Evolutionary conservation across 139 green algal genomes (phyloP).

Genomic region (Chlorokybus atmophyticus): DNA sequence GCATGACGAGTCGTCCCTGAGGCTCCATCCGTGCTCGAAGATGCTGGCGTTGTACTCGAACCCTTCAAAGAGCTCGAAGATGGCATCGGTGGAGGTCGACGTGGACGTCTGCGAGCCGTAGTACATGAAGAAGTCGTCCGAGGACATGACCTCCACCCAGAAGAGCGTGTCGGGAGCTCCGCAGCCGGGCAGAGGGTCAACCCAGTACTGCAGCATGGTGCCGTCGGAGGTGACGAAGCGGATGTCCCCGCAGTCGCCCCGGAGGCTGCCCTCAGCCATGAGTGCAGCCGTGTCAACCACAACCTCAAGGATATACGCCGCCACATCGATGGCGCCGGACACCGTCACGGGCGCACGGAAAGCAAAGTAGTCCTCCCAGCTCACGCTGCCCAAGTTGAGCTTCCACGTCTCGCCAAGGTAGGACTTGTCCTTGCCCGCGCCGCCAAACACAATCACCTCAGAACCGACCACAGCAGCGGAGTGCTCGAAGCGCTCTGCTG

Average conservation of each 20-base stretch:
- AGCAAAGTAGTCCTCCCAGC: not conserved
- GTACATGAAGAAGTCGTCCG: slow-evolving; percentile 13
- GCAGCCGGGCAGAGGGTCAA: slow-evolving; percentile 12
- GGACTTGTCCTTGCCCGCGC: slow-evolving; percentile 11
- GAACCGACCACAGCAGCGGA: slow-evolving; percentile 1
- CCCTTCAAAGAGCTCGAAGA: slow-evolving; percentile 23
- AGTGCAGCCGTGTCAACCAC: slow-evolving; percentile 3
- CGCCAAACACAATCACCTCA: slow-evolving; percentile 21
- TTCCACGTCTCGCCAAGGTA: slow-evolving; percentile 24
- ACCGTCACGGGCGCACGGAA: slow-evolving; percentile 8
- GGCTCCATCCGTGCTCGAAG: not conserved
- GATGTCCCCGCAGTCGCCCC: slow-evolving; percentile 12
- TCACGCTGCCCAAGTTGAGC: not conserved
- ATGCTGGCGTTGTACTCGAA: slow-evolving; percentile 12
- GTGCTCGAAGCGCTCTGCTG: slow-evolving; percentile 19
- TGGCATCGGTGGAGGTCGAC: not conserved
- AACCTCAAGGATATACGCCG: slow-evolving; percentile 6
- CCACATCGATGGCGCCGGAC: not conserved
- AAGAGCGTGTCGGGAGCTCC: slow-evolving; percentile 5
- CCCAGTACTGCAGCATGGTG: slow-evolving; percentile 5
- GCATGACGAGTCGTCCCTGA: slow-evolving; percentile 13
- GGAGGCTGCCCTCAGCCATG: slow-evolving; percentile 5
- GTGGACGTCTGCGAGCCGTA: slow-evolving; percentile 4
- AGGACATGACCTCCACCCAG: slow-evolving; percentile 6
- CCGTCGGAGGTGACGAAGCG: slow-evolving; percentile 9